These are phyloP conservation scores for Setaria italica DNA, from an alignment of 202 grass and related monocot species.

Conservation along the genomic window DNA sequence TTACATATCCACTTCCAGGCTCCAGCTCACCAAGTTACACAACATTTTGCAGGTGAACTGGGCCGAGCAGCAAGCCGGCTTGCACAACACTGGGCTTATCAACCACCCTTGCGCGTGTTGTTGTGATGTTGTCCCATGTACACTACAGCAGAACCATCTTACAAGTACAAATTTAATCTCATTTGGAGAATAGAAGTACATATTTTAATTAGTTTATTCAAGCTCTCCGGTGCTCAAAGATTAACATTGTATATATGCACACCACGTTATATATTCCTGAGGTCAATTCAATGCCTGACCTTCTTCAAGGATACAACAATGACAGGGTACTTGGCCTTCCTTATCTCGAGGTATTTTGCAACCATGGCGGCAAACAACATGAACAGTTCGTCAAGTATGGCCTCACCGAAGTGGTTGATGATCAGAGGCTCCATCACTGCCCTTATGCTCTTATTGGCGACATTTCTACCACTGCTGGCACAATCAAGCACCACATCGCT, in stretches of 20 bases:
- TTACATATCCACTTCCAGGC: too few species aligned
- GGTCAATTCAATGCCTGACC: neutral
- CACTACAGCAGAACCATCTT: too few species aligned
- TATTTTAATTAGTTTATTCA: neutral
- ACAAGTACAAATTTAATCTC: neutral
- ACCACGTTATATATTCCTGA: neutral
- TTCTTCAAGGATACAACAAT: constrained; percentile 8
- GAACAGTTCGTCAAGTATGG: constrained; percentile 12
- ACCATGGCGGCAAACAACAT: neutral
- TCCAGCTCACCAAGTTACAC: too few species aligned
- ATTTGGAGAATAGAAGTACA: neutral
- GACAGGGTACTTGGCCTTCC: constrained; percentile 1
- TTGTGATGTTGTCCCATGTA: too few species aligned
- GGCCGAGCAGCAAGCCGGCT: too few species aligned
- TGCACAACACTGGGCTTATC: too few species aligned
- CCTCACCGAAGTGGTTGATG: neutral
- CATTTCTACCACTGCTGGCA: neutral
- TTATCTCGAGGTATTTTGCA: neutral
- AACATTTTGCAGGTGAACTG: too few species aligned
- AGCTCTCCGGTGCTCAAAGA: neutral
- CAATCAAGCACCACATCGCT: neutral
- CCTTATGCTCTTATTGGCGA: constrained; percentile 17
- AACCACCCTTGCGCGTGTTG: too few species aligned
- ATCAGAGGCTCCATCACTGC: neutral
- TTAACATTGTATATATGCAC: neutral